Percentiles rank a stretch among this genome's conserved stretches.
Evolutionary conservation across 768 basidiomycete species (phyloP).

Genomic region (Trametes gibbosa): DNA sequence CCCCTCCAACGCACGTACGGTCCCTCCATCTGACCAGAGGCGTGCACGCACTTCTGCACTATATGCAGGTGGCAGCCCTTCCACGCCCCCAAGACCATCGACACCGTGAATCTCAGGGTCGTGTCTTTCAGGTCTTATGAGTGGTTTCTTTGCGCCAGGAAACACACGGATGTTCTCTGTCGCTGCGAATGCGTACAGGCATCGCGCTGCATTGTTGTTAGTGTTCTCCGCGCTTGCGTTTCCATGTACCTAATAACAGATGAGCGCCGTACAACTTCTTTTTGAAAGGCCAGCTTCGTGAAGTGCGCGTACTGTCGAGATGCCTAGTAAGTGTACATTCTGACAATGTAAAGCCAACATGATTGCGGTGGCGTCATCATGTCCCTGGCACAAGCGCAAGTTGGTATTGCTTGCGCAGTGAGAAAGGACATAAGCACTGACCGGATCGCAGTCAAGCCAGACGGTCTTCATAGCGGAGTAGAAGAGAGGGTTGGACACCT

Average conservation of each 20-base stretch:
- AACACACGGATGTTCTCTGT: conserved; percentile 55
- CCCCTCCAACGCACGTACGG: conserved; percentile 62
- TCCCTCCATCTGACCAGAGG: conserved; percentile 42
- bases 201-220: conserved; percentile 70
- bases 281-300: not conserved
- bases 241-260: conserved; percentile 63
- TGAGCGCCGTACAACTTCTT: not conserved
- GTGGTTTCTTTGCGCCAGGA: conserved; percentile 67
- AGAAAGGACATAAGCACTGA: conserved; percentile 12
- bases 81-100: conserved; percentile 83
- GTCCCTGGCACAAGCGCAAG: conserved; percentile 50
- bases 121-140: conserved; percentile 58
- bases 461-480: conserved; percentile 22
- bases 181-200: conserved; percentile 73
- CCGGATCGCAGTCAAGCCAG: conserved; percentile 38
- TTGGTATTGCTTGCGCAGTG: not conserved
- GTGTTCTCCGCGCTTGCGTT: conserved; percentile 67
- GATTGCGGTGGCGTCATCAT: conserved; percentile 87
- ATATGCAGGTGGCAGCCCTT: conserved; percentile 60
- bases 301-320: conserved; percentile 69
- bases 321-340: conserved; percentile 67
- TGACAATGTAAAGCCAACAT: conserved; percentile 68
- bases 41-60: conserved; percentile 48
- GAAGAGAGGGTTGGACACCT: not conserved
- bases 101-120: conserved; percentile 80